Conservation (phyloP, 768 basidiomycete genomes). For the Tricholoma terreum region DNA sequence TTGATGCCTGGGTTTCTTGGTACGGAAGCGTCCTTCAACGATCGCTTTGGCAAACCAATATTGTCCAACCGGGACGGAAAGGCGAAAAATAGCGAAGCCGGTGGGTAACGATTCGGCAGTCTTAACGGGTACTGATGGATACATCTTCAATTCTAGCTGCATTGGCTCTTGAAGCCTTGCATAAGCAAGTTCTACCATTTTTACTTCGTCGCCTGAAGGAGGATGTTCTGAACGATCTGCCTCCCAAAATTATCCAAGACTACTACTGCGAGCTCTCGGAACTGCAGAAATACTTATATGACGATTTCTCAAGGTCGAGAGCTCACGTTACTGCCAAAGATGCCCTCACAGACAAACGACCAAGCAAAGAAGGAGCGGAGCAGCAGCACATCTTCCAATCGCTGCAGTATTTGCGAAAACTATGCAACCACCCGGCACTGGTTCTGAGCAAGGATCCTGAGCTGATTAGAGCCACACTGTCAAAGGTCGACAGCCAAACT, state of each 20-base stretch:
- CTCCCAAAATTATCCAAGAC: slow-evolving; percentile 99
- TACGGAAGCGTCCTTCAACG: slow-evolving; percentile 92
- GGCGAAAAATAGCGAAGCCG: slow-evolving; percentile 90
- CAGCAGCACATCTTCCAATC: slow-evolving; percentile 96
- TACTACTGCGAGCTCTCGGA: slow-evolving; percentile 98
- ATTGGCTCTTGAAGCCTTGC: slow-evolving; percentile 89
- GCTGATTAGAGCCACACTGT: slow-evolving; percentile 54
- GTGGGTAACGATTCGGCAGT: slow-evolving; percentile 41
- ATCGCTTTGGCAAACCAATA: slow-evolving; percentile 94
- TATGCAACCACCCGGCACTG: slow-evolving; percentile 96
- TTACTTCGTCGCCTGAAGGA: slow-evolving; percentile 94
- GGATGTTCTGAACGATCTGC: slow-evolving; percentile 92
- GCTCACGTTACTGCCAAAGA: slow-evolving; percentile 63
- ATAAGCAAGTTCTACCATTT: slow-evolving; percentile 99
- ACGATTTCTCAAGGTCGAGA: slow-evolving; percentile 84
- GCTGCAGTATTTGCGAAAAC: slow-evolving; percentile 91
- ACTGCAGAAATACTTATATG: slow-evolving; percentile 90
- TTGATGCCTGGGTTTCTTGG: slow-evolving; percentile 99
- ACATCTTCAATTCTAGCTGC: slow-evolving; percentile 55
- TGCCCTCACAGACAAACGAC: slow-evolving; percentile 48
- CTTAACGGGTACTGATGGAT: neutral
- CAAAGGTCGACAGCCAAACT: slow-evolving; percentile 47
- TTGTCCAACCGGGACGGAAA: slow-evolving; percentile 94
- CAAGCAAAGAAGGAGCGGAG: slow-evolving; percentile 38
- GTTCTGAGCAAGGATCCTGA: slow-evolving; percentile 75